A percentile compares a stretch with the other conserved stretches of the same genome.
Conservation (phyloP, 345 rosid genomes). For the Aquilaria malaccensis region DNA sequence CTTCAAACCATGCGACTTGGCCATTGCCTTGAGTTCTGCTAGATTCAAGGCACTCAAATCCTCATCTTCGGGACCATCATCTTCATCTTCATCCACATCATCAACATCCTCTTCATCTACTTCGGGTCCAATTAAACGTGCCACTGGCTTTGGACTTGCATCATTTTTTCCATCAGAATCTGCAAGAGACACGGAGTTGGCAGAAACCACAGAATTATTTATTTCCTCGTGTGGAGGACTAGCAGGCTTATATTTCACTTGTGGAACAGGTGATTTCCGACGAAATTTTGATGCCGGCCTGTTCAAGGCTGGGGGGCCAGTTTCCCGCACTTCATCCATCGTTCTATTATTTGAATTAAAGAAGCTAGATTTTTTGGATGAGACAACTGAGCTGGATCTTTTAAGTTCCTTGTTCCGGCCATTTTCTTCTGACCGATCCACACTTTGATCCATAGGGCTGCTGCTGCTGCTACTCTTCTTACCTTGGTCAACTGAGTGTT, state of each 20-base stretch:
- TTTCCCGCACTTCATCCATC: conserved; percentile 19
- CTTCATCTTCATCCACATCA: conserved; percentile 24
- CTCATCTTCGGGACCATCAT: conserved; percentile 16
- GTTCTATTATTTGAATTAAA: conserved; percentile 17
- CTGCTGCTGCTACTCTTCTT: conserved; percentile 32
- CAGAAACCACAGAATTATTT: not conserved
- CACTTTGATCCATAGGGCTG: conserved; percentile 22
- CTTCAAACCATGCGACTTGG: conserved; percentile 62
- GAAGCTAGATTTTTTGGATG: conserved; percentile 10
- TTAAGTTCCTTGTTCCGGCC: conserved; percentile 29
- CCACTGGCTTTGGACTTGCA: conserved; percentile 19
- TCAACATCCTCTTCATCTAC: conserved; percentile 22
- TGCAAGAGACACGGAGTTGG: conserved; percentile 24
- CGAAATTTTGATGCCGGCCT: conserved; percentile 81
- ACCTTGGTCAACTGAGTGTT: conserved; percentile 65
- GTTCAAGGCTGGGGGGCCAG: conserved; percentile 32
- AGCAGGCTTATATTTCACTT: conserved; percentile 39
- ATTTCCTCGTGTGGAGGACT: conserved; percentile 31
- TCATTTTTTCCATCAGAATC: conserved; percentile 31
- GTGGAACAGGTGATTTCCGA: conserved; percentile 65
- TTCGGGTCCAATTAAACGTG: conserved; percentile 19
- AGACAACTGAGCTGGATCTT: conserved; percentile 21
- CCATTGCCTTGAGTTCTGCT: conserved; percentile 55
- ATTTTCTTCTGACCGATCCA: conserved; percentile 25
- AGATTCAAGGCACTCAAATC: conserved; percentile 57